These are phyloP conservation scores for Colletotrichum brevisporum DNA, from an alignment of 2,329 filamentous ascomycete genomes.

Conservation along the genomic window DNA sequence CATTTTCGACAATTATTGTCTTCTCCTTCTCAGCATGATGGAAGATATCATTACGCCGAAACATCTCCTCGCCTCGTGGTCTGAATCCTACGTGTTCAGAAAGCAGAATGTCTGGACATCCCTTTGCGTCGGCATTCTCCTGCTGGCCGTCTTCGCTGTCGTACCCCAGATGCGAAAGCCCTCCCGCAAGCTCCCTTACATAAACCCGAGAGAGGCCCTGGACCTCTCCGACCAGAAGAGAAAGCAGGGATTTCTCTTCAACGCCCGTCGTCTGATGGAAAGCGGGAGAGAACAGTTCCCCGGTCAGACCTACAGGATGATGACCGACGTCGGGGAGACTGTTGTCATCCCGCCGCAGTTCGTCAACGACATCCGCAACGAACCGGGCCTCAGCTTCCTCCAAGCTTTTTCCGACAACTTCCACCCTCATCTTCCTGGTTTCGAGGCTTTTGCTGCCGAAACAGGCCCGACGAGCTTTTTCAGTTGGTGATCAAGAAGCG, in stretches of 20 bases:
- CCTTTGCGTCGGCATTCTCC: conserved; percentile 12
- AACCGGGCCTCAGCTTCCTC: conserved; percentile 40
- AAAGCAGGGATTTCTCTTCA: conserved; percentile 7
- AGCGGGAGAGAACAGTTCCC: conserved; percentile 9
- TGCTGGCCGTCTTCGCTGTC: background rate
- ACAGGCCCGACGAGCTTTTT: conserved; percentile 27
- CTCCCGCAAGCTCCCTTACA: conserved; percentile 26
- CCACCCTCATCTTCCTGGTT: conserved; percentile 39
- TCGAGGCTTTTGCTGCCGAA: conserved; percentile 31
- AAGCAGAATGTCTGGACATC: conserved; percentile 16
- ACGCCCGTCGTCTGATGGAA: conserved; percentile 17
- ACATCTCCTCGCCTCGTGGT: background rate
- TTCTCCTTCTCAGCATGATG: background rate
- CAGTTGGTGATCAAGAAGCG: conserved; percentile 40
- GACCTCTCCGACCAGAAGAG: conserved; percentile 12
- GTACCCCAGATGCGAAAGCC: conserved; percentile 19
- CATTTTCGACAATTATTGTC: too few relatives aligned
- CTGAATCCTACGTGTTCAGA: background rate
- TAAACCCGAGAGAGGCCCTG: conserved; percentile 7
- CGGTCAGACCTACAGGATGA: conserved; percentile 40
- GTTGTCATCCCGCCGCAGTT: conserved; percentile 42
- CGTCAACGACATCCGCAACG: conserved; percentile 44
- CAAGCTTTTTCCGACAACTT: conserved; percentile 31
- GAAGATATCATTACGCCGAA: background rate
- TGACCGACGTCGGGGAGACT: conserved; percentile 41